Evolutionary conservation across 1,284 basidiomycete species (phyloP).

Genomic region (Cutaneotrichosporon cutaneum): DNA sequence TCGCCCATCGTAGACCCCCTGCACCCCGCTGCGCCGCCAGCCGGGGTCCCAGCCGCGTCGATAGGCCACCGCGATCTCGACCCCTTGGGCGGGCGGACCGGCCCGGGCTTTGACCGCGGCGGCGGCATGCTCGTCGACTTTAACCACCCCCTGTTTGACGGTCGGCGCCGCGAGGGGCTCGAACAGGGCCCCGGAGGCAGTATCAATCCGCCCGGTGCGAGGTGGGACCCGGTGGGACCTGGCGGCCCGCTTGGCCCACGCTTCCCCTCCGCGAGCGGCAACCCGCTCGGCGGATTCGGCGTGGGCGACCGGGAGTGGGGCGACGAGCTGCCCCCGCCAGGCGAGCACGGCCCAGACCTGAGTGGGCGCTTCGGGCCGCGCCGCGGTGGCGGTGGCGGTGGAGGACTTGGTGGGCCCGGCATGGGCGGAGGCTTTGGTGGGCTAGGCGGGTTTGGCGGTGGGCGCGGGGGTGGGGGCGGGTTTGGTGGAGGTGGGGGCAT

Average conservation of each 20-base stretch:
- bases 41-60: conserved; percentile 41
- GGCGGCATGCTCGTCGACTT: conserved; percentile 59
- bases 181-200: conserved; percentile 40
- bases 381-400: conserved; percentile 24
- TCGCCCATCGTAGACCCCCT: conserved; percentile 29
- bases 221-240: conserved; percentile 59
- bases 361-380: conserved; percentile 25
- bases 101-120: conserved; percentile 34
- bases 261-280: conserved; percentile 34
- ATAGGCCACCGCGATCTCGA: conserved; percentile 58
- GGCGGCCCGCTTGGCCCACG: conserved; percentile 23
- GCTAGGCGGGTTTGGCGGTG: conserved; percentile 27
- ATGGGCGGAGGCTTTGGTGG: conserved; percentile 21
- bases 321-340: conserved; percentile 52
- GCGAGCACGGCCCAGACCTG: conserved; percentile 49
- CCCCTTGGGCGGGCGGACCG: conserved; percentile 52
- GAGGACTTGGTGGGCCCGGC: conserved; percentile 25
- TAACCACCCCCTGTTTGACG: conserved; percentile 57
- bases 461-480: conserved; percentile 11
- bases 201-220: conserved; percentile 54
- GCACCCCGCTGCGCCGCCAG: conserved; percentile 11
- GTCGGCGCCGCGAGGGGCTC: conserved; percentile 25
- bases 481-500: conserved; percentile 30
- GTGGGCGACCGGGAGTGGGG: conserved; percentile 46
- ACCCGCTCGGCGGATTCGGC: conserved; percentile 44